Base-by-base conservation (phyloP, 768 basidiomycete genomes). In the Hygrocybe punicea region DNA sequence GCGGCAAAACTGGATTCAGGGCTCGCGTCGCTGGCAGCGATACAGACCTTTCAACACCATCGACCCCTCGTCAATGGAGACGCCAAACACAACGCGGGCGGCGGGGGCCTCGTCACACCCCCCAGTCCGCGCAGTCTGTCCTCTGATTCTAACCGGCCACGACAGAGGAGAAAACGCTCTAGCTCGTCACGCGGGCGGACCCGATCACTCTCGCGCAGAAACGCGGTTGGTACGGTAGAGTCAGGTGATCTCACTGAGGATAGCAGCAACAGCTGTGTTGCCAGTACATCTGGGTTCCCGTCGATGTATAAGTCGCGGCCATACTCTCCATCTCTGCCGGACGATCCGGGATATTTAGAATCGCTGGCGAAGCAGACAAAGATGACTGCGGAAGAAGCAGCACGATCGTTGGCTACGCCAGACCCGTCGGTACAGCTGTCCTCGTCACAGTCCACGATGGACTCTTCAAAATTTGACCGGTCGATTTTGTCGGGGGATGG, bases 91-190 rank as follows among this genome's bases (percentile, higher is more conserved):
- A 69, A 29, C 29, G 29, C 61, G 53, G 53, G 58, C 59, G 65
- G 19, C n/a, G 75, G 79, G 9, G 87, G 86, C 1, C 71, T 89
- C 25, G 88, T 86, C 9, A 88, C 87, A 0, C 89, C 89, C 1
- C 88, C 88, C 0, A 89, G 86, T 68, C 89, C 89, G 10, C 76
- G 88, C 14, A 87, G 85, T 60, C 76, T 86, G 19, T 84, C 83
- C 3, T 80, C 84, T 8, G 87, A 89, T 65, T 84, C 85, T 13
- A 72, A 71, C 60, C 40, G 50, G 7, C 35, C 50, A 44, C 72
- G 78, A 50, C 67, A 79, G n/a, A 70, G 82, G 44, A 69, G 79
- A 37, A 71, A 76, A 55, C 74, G 80, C 53, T 55, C 53, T 5
- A 39, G 53, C n/a, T 34, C 44, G n/a, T 55, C 53, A 17, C 21